These are phyloP conservation scores for Dothiorella sarmentorum DNA, from an alignment of 2,329 filamentous ascomycete genomes.

Conservation along the genomic window DNA sequence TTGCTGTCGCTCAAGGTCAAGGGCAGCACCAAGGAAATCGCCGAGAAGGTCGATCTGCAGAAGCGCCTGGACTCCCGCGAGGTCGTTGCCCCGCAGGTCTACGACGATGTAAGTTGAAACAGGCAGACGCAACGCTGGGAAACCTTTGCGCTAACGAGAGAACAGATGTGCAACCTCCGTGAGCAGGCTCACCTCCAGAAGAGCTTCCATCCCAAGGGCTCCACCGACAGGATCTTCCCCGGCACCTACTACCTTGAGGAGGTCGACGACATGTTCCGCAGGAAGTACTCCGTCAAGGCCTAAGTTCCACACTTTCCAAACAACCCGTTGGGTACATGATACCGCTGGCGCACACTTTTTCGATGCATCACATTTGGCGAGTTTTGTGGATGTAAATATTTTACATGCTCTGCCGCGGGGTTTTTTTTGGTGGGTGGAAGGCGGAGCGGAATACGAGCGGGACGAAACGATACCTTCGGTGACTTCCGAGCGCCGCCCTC, in stretches of 20 bases:
- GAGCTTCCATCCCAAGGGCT: conserved; percentile 46
- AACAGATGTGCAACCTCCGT: conserved; percentile 50
- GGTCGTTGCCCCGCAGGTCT: conserved; percentile 46
- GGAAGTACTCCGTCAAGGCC: conserved; percentile 49
- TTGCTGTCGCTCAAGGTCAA: conserved; percentile 50
- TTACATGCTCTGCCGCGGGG: not conserved
- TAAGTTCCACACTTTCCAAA: conserved; percentile 27
- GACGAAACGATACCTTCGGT: conserved; percentile 9
- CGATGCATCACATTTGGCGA: not conserved
- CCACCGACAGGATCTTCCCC: conserved; percentile 42
- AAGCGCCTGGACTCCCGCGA: conserved; percentile 44
- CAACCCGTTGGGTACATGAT: not conserved
- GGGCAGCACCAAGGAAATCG: conserved; percentile 46
- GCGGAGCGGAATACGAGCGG: not conserved
- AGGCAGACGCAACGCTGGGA: not conserved
- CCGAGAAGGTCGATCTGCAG: conserved; percentile 47
- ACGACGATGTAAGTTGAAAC: conserved; percentile 40
- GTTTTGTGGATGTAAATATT: conserved; percentile 7
- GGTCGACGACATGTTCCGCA: conserved; percentile 51
- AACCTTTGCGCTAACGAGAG: conserved; percentile 24
- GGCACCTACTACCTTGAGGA: conserved; percentile 52
- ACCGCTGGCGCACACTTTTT: not conserved
- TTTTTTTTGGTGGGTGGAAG: not conserved
- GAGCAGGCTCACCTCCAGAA: conserved; percentile 51
- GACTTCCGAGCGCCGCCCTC: not conserved